Conservation (phyloP, 2,329 filamentous ascomycete species). For the Nothophoma quercina region DNA sequence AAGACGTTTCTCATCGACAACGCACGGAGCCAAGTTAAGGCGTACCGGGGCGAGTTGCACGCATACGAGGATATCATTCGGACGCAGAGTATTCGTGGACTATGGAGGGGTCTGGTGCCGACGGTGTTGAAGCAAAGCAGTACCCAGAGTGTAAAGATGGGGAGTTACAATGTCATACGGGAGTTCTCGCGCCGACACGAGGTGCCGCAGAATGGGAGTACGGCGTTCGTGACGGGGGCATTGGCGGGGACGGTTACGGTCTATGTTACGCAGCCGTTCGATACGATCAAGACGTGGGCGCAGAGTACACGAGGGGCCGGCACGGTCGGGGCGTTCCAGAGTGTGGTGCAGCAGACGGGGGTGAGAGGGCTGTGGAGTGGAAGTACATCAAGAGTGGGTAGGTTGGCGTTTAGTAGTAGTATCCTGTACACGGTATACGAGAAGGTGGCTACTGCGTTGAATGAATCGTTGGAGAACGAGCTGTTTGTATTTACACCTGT, state of each 20-base stretch:
- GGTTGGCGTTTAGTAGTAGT: constrained; percentile 40
- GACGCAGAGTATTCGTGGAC: constrained; percentile 52
- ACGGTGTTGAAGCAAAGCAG: constrained; percentile 60
- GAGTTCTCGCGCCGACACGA: constrained; percentile 38
- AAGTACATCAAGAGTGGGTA: constrained; percentile 39
- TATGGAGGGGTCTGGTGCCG: constrained; percentile 56
- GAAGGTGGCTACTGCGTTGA: constrained; percentile 29
- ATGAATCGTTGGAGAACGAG: constrained; percentile 2
- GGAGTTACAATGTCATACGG: constrained; percentile 58
- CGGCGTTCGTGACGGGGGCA: constrained; percentile 39
- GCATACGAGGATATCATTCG: constrained; percentile 39
- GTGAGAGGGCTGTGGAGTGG: constrained; percentile 41
- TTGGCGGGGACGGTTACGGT: constrained; percentile 47
- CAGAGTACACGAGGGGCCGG: constrained; percentile 43
- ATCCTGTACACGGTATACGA: constrained; percentile 46
- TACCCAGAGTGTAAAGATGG: constrained; percentile 59
- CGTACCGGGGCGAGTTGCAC: constrained; percentile 31
- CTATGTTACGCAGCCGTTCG: constrained; percentile 54
- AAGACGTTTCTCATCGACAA: constrained; percentile 47
- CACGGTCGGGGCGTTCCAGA: constrained; percentile 33
- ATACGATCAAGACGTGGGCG: constrained; percentile 53
- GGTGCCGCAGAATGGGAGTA: constrained; percentile 29
- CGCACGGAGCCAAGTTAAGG: constrained; percentile 28
- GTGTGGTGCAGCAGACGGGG: constrained; percentile 32
- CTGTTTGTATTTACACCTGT: constrained; percentile 3